Evolutionary conservation across 495 filamentous ascomycete species (phyloP).

Genomic region (Aspergillus panamensis): DNA sequence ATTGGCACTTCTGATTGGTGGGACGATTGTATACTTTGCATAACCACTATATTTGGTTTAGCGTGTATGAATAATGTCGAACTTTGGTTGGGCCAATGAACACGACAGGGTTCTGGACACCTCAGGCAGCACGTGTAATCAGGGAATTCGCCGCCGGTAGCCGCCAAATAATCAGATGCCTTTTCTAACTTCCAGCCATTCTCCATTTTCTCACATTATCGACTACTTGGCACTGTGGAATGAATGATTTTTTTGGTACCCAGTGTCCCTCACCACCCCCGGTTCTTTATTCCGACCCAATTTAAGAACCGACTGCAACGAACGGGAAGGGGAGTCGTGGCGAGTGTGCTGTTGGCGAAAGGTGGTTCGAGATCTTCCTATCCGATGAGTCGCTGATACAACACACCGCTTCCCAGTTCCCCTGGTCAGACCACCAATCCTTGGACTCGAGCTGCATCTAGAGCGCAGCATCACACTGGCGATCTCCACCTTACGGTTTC

Average conservation of each 20-base stretch:
- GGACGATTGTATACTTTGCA: background rate
- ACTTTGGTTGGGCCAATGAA: background rate
- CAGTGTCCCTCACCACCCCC: background rate
- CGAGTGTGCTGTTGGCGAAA: background rate
- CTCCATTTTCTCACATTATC: background rate
- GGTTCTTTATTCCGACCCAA: background rate
- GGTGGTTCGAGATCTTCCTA: conserved; percentile 1
- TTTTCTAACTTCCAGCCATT: background rate
- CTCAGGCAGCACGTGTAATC: conserved; percentile 11
- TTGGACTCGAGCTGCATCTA: conserved; percentile 10
- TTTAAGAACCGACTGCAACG: background rate
- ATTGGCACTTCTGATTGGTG: background rate
- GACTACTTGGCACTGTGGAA: background rate
- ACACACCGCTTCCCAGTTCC: conserved; percentile 20
- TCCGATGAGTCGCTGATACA: conserved; percentile 9
- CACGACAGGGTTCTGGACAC: background rate
- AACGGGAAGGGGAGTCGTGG: background rate
- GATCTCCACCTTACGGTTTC: conserved; percentile 11
- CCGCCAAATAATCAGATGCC: conserved; percentile 1
- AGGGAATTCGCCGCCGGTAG: conserved; percentile 14
- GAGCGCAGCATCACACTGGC: conserved; percentile 3
- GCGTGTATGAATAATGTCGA: background rate
- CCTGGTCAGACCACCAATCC: conserved; percentile 18
- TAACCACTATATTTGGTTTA: background rate
- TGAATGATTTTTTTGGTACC: background rate